Conservation (phyloP, 192 early-diverging fungal genomes). For the Coemansia sp. region DNA sequence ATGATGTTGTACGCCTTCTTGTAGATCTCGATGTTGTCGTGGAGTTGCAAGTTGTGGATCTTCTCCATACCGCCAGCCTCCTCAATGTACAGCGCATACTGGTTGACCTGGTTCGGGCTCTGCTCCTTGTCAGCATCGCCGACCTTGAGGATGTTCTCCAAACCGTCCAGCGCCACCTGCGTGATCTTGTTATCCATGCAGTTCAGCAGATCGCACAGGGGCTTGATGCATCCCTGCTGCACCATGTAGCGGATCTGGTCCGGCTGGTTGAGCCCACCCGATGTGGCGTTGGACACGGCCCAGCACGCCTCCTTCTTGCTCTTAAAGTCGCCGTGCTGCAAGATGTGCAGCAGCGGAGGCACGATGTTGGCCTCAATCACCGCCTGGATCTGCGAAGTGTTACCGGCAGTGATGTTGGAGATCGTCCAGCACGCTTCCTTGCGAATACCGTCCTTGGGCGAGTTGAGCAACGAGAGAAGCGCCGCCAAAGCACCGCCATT, state of each 20-base stretch:
- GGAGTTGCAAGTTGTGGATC: slow-evolving; percentile 91
- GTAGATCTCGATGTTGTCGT: slow-evolving; percentile 97
- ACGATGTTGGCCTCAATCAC: slow-evolving; percentile 96
- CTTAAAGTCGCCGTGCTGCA: slow-evolving; percentile 92
- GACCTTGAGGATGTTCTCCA: slow-evolving; percentile 98
- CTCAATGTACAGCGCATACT: slow-evolving; percentile 89
- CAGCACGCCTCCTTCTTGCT: slow-evolving; percentile 99
- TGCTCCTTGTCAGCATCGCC: slow-evolving; percentile 83
- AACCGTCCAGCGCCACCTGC: slow-evolving; percentile 94
- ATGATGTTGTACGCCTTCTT: slow-evolving; percentile 95
- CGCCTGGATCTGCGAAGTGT: slow-evolving; percentile 88
- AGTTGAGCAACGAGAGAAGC: slow-evolving; percentile 79
- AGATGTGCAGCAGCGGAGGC: slow-evolving; percentile 85
- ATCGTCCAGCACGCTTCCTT: slow-evolving; percentile 99
- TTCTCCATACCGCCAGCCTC: slow-evolving; percentile 94
- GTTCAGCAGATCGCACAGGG: slow-evolving; percentile 90
- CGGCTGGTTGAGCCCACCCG: slow-evolving; percentile 87
- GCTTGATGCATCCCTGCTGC: slow-evolving; percentile 89
- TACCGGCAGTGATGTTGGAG: slow-evolving; percentile 98
- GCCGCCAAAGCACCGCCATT: slow-evolving; percentile 86
- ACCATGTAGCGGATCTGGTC: slow-evolving; percentile 96
- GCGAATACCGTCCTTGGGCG: slow-evolving; percentile 92
- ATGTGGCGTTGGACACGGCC: slow-evolving; percentile 98
- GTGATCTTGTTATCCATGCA: slow-evolving; percentile 96
- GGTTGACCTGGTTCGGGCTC: slow-evolving; percentile 66